Conservation (phyloP, 441 rosid species). For the Gossypium aridum region DNA sequence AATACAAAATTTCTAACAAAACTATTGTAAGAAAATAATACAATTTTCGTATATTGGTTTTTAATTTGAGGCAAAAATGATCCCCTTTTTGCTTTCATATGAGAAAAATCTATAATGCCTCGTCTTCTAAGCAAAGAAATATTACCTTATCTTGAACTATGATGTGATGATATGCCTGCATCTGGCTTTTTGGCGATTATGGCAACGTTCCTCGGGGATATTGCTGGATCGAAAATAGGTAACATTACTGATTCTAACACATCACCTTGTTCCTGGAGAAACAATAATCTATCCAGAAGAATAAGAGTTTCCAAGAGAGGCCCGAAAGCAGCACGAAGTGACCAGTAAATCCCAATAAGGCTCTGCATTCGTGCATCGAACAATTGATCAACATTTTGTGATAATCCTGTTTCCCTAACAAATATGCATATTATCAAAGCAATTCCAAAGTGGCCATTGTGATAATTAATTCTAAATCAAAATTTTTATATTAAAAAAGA, state of each 20-base stretch:
- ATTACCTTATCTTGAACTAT: neutral
- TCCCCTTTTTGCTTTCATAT: neutral
- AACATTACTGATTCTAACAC: slow-evolving; percentile 47
- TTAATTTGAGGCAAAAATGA: neutral
- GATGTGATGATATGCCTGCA: neutral
- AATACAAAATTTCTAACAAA: neutral
- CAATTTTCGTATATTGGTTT: neutral
- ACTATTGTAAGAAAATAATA: neutral
- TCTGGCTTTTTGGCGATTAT: slow-evolving; percentile 58
- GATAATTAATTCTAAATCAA: neutral
- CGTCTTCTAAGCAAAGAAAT: neutral
- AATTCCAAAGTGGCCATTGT: neutral
- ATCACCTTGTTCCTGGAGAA: slow-evolving; percentile 73
- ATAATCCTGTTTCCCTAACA: neutral
- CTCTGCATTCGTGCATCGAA: slow-evolving; percentile 35
- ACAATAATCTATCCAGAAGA: slow-evolving; percentile 81
- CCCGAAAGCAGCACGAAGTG: slow-evolving; percentile 84
- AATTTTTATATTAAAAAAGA: neutral
- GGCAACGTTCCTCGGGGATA: slow-evolving; percentile 80
- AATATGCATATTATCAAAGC: neutral
- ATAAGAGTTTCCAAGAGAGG: slow-evolving; percentile 73
- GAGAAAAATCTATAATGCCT: no score
- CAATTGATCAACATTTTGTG: neutral
- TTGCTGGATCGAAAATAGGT: slow-evolving; percentile 69
- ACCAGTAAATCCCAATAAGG: slow-evolving; percentile 77